A percentile compares a stretch with the other conserved stretches of the same genome.
phyloP scores from a whole-genome alignment of 306 rosid species.

The Acacia confusa region DNA sequence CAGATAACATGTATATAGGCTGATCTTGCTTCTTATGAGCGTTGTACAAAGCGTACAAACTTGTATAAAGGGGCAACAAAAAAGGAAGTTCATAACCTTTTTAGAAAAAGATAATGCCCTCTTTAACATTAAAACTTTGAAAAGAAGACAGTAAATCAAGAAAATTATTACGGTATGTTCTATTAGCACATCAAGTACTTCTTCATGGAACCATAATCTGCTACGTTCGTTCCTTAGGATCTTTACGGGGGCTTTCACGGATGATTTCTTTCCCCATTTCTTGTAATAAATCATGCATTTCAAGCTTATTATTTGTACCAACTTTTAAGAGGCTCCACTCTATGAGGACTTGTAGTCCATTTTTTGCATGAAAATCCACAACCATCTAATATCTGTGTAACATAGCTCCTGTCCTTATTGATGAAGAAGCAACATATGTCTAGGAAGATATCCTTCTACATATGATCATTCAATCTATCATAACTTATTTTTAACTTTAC shows the following conservation, averaged over 20 bases:
- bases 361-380: background rate
- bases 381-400: background rate
- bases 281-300: background rate
- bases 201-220: background rate
- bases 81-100: background rate
- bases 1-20: background rate
- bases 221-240: background rate
- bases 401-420: background rate
- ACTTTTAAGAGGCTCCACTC: background rate
- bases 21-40: too few relatives aligned
- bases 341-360: background rate
- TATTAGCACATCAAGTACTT: background rate
- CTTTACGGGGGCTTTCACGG: background rate
- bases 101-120: background rate
- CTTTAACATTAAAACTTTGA: background rate
- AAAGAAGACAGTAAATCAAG: background rate
- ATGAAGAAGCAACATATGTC: background rate
- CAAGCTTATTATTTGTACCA: conserved; percentile 7
- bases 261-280: background rate
- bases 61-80: background rate
- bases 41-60: background rate
- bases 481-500: background rate
- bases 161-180: background rate
- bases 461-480: background rate
- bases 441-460: background rate